Evolutionary conservation across 2,329 filamentous ascomycete genomes (phyloP).

Genomic region (Fusarium napiforme): DNA sequence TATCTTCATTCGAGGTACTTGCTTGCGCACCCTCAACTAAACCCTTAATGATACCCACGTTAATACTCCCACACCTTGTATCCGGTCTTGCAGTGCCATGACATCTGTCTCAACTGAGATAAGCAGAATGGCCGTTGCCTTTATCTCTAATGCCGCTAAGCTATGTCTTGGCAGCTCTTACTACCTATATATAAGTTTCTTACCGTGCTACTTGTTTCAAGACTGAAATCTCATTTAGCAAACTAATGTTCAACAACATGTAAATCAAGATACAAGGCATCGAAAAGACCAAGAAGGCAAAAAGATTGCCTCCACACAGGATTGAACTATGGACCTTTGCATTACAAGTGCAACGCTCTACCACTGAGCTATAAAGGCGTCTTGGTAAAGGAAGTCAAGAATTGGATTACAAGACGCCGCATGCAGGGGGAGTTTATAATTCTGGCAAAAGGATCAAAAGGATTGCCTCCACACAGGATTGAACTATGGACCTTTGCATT

Average conservation of each 20-base stretch:
- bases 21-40: constrained; percentile 26
- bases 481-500: constrained; percentile 43
- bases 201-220: background rate
- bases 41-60: constrained; percentile 41
- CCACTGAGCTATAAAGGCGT: constrained; percentile 39
- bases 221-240: background rate
- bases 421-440: too few species aligned
- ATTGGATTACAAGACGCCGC: background rate
- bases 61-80: constrained; percentile 17
- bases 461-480: constrained; percentile 37
- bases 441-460: constrained; percentile 7
- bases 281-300: background rate
- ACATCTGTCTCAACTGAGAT: background rate
- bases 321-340: constrained; percentile 41
- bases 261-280: background rate
- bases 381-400: background rate
- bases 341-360: constrained; percentile 42
- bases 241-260: background rate
- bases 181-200: background rate
- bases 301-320: constrained; percentile 34
- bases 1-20: constrained; percentile 34
- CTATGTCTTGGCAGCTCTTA: background rate
- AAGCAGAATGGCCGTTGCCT: background rate
- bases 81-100: background rate
- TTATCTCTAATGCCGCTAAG: background rate